Conservation (phyloP, 2,329 filamentous ascomycete genomes). For the Coniella vitis region DNA sequence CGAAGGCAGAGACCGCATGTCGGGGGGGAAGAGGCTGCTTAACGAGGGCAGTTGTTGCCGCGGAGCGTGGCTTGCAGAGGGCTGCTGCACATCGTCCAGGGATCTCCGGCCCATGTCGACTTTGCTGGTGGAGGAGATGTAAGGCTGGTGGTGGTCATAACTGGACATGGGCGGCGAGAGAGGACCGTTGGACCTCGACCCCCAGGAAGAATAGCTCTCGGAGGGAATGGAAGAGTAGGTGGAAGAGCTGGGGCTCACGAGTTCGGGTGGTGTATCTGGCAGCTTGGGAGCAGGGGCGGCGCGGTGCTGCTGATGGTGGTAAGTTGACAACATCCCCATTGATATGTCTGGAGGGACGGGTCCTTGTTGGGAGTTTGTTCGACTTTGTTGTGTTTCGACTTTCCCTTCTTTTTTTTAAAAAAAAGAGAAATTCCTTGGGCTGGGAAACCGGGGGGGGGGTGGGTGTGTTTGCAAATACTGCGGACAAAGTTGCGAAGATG, state of each 20-base stretch:
- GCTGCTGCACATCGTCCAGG: conserved; percentile 29
- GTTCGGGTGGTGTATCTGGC: conserved; percentile 48
- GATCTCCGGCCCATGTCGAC: conserved; percentile 36
- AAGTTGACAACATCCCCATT: conserved; percentile 49
- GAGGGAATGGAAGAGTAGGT: conserved; percentile 37
- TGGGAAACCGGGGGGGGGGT: too few species aligned
- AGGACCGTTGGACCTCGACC: conserved; percentile 29
- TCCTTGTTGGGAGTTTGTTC: neutral
- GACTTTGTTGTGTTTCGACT: neutral
- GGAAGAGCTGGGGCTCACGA: conserved; percentile 45
- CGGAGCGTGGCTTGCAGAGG: conserved; percentile 17
- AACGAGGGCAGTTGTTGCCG: conserved; percentile 48
- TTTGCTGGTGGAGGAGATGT: conserved; percentile 30
- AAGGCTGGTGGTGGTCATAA: conserved; percentile 46
- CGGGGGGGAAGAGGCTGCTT: conserved; percentile 48
- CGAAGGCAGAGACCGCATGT: conserved; percentile 37
- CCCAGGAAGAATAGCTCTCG: conserved; percentile 38
- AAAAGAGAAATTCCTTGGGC: too few species aligned
- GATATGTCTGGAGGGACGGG: conserved; percentile 22
- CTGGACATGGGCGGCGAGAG: conserved; percentile 51
- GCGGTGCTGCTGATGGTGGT: conserved; percentile 42
- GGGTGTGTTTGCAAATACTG: too few species aligned
- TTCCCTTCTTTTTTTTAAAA: conserved; percentile 7
- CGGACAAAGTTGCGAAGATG: too few species aligned
- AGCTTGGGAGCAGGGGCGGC: conserved; percentile 27